Evolutionary conservation across 2,329 filamentous ascomycete genomes (phyloP).

Genomic region (Canariomyces notabilis): DNA sequence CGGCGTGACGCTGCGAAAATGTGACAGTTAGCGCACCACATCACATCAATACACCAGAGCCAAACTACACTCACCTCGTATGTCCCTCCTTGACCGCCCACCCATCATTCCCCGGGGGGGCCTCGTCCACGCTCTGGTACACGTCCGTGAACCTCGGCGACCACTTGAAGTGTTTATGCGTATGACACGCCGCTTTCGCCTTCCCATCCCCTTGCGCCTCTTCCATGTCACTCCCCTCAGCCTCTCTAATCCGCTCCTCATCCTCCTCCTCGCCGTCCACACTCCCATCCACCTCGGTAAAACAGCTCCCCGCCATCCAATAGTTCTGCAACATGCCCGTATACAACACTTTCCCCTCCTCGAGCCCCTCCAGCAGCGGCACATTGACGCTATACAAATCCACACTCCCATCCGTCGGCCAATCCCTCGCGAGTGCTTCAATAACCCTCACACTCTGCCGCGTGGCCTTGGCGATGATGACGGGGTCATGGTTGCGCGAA

Average conservation of each 20-base stretch:
- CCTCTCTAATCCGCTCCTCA: conserved; percentile 68
- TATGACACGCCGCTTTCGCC: conserved; percentile 43
- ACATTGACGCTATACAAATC: conserved; percentile 93
- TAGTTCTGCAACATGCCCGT: conserved; percentile 86
- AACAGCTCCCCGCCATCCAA: conserved; percentile 81
- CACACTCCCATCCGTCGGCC: conserved; percentile 59
- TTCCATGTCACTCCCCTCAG: conserved; percentile 45
- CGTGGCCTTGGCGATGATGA: conserved; percentile 72
- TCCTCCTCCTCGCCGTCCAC: conserved; percentile 62
- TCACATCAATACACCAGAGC: neutral
- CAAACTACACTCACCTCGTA: conserved; percentile 60
- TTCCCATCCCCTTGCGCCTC: conserved; percentile 32
- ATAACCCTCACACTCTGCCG: conserved; percentile 70
- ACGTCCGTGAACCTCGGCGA: conserved; percentile 82
- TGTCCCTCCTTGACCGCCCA: conserved; percentile 86
- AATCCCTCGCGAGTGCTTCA: conserved; percentile 71
- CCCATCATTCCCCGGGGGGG: conserved; percentile 78
- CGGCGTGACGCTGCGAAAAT: conserved; percentile 67
- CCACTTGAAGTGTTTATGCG: conserved; percentile 93
- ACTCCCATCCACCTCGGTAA: conserved; percentile 69
- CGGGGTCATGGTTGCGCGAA: conserved; percentile 73
- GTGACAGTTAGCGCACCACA: conserved; percentile 4
- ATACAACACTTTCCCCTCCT: conserved; percentile 68
- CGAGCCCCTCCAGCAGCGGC: conserved; percentile 73
- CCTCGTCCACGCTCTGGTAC: conserved; percentile 76